Evolutionary conservation across 2,329 filamentous ascomycete genomes (phyloP).

Genomic region (Apiospora arundinis): DNA sequence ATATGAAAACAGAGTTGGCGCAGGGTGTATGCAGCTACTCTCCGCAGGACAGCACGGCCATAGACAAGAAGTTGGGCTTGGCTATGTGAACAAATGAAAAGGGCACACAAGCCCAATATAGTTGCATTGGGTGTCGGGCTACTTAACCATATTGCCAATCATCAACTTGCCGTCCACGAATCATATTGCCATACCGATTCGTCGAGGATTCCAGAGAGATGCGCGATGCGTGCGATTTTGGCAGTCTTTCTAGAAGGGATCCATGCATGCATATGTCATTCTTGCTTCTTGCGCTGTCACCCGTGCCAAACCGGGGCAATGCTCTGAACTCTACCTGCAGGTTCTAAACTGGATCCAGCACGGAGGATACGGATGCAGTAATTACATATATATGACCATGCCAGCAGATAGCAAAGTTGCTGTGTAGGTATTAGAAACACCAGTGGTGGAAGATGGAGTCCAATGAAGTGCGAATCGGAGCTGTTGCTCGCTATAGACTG

Average conservation of each 20-base stretch:
- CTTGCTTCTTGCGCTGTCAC: neutral
- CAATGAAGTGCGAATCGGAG: neutral
- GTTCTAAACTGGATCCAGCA: neutral
- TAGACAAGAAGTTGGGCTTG: neutral
- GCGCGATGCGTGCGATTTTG: neutral
- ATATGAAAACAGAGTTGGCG: neutral
- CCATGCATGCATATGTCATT: neutral
- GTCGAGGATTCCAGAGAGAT: neutral
- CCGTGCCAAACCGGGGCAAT: neutral
- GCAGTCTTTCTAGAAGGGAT: neutral
- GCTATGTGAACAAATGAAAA: neutral
- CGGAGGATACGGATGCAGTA: neutral
- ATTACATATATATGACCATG: neutral
- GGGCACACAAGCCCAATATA: neutral
- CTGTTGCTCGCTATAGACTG: conserved; percentile 4
- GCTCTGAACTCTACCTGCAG: neutral
- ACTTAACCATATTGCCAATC: neutral
- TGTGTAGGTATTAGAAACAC: neutral
- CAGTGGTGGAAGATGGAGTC: neutral
- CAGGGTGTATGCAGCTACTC: neutral
- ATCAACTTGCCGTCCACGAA: neutral
- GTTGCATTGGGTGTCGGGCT: neutral
- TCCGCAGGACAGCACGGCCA: conserved; percentile 1
- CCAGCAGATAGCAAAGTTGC: neutral
- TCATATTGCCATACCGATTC: neutral